Evolutionary conservation across 2,329 filamentous ascomycete species (phyloP).

Genomic region (Byssothecium circinans): DNA sequence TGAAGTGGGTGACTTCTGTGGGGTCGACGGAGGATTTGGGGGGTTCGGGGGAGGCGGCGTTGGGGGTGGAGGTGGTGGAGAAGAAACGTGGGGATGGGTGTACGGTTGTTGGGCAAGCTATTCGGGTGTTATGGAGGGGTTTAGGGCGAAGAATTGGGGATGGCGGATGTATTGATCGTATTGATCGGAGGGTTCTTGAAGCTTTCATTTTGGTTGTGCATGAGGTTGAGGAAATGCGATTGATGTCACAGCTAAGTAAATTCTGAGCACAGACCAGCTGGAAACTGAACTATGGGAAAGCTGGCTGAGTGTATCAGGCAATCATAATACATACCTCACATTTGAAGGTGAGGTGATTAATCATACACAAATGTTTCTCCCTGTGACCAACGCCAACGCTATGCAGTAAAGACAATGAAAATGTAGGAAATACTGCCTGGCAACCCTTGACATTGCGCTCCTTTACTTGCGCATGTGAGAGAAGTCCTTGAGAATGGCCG

Average conservation of each 20-base stretch:
- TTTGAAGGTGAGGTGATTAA: not conserved
- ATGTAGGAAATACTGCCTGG: constrained; percentile 13
- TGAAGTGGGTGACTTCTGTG: constrained; percentile 91
- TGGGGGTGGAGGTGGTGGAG: constrained; percentile 13
- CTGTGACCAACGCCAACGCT: constrained; percentile 31
- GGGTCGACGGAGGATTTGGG: constrained; percentile 63
- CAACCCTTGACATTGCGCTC: not conserved
- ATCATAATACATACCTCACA: no score
- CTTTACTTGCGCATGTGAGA: constrained; percentile 47
- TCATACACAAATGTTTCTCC: not conserved
- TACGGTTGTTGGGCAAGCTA: not conserved
- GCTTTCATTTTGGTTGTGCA: not conserved
- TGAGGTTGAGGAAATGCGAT: not conserved
- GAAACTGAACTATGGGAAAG: no score
- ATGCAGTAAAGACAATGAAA: constrained; percentile 25
- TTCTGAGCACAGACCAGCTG: constrained; percentile 11
- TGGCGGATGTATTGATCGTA: not conserved
- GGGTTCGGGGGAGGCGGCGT: constrained; percentile 14
- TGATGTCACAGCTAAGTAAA: constrained; percentile 13
- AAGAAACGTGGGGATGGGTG: constrained; percentile 15
- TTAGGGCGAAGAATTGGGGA: not conserved
- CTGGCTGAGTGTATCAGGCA: no score
- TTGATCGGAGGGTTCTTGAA: not conserved
- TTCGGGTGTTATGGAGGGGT: constrained; percentile 2
- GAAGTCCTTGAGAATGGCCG: constrained; percentile 76